Evolutionary conservation across 2,329 filamentous ascomycete genomes (phyloP), one percentile per base, ranked within the genome.

Genomic region (Aquanectria penicillioides): DNA sequence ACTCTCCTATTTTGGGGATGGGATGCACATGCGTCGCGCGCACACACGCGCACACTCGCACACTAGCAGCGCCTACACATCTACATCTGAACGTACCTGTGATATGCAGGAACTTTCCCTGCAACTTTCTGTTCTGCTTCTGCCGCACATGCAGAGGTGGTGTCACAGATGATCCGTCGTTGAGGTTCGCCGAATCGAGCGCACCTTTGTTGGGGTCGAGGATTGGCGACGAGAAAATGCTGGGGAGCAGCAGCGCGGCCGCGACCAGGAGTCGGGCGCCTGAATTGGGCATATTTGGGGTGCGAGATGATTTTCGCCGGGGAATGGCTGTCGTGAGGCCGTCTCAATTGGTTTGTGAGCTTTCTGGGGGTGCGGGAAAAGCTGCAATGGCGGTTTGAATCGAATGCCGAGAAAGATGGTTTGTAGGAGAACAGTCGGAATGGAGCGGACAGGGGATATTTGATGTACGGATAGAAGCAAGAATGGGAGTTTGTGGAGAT

Each of bases 31-130:
- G 41, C 20, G 26, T 31, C 44, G 36, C 40, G 37, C 43, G 44
- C 23, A 29, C 50, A 40, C 20, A 34, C 40, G 40, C 36, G 38
- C 46, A 34, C 26, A 10, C 23, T n/a, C n/a, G n/a, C 31, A 44
- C 25, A 18, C 31, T 22, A 26, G 34, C n/a, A n/a, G n/a, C n/a
- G n/a, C n/a, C n/a, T n/a, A n/a, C n/a, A n/a, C n/a, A n/a, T n/a
- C n/a, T n/a, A n/a, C n/a, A n/a, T n/a, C n/a, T n/a, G n/a, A 62
- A 74, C 83, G 62, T 80, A 94, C 92, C 93, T 77, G 93, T 95
- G 68, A 97, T 91, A 77, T 97, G 93, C 72, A 97, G 82, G 79
- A 97, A 97, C 73, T 86, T 87, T 64, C 93, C 93, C 64, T 86
- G 84, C 68, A 93, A 77, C 69, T 80, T 83, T 62, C 78, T 79